phyloP scores from a whole-genome alignment of 495 filamentous ascomycete genomes.

The Durotheca rogersii region DNA sequence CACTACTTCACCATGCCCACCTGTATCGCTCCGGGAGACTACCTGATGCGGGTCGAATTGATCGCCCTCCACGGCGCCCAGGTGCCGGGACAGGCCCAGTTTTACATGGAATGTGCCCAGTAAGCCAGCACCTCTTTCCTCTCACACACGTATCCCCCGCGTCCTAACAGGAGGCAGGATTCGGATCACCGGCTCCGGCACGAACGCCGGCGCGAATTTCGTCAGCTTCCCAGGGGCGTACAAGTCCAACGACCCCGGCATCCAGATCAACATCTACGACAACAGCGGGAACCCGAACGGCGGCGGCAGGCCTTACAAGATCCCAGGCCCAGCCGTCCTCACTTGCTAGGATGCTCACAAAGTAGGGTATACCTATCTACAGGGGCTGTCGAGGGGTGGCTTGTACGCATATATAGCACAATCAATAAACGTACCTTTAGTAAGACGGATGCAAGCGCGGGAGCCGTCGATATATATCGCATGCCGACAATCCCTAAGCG shows the following conservation, averaged over 20 bases:
- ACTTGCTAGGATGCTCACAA: slow-evolving; percentile 26
- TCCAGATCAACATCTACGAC: slow-evolving; percentile 47
- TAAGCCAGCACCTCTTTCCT: slow-evolving; percentile 20
- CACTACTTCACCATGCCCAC: slow-evolving; percentile 49
- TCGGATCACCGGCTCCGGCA: slow-evolving; percentile 51
- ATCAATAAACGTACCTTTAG: too few species aligned
- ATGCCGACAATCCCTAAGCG: neutral
- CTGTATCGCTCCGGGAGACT: slow-evolving; percentile 49
- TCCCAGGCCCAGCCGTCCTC: slow-evolving; percentile 43
- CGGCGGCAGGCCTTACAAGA: slow-evolving; percentile 42
- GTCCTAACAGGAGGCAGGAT: slow-evolving; percentile 33
- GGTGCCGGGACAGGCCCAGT: slow-evolving; percentile 47
- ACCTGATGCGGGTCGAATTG: slow-evolving; percentile 55
- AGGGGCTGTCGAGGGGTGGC: too few species aligned
- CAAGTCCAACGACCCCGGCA: slow-evolving; percentile 46
- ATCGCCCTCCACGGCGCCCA: slow-evolving; percentile 51
- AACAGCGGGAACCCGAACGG: slow-evolving; percentile 36
- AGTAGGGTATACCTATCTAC: neutral
- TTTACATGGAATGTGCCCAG: slow-evolving; percentile 52
- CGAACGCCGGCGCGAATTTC: slow-evolving; percentile 38
- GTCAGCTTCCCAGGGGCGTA: slow-evolving; percentile 53
- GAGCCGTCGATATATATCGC: too few species aligned
- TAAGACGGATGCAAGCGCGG: too few species aligned
- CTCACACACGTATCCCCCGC: neutral
- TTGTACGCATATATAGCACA: too few species aligned